Evolutionary conservation across 306 rosid species (phyloP), one percentile per base, ranked within the genome.

Genomic region (Datisca glomerata): DNA sequence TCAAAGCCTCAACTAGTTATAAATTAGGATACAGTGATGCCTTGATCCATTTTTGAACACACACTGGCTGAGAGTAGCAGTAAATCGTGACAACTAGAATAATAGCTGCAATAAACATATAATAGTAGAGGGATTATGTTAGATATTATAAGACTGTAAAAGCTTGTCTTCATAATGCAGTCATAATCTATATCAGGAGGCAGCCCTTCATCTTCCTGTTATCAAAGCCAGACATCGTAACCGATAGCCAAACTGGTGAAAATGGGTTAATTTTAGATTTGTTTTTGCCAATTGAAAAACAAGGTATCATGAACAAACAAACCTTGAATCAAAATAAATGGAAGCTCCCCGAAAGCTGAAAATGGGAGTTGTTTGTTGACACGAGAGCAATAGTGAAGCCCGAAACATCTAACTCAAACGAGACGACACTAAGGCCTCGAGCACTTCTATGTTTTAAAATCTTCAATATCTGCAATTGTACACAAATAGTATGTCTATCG

Each of bases 291-390:
- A 6, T 4, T 25, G 4, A 28, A 6, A 12, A 28, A 5, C 12
- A 31, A 31, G n/a, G n/a, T 31, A 12, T 12, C 9, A 31, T 8
- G n/a, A 8, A 31, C n/a, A 5, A 47, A 41, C 43, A 21, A 51
- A 79, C 96, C 93, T 74, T 85, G 96, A 40, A 74, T 62, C 69
- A 76, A 65, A 49, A 85, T 86, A 63, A 85, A 85, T 34, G 76
- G 63, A 24, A 85, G 39, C 47, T 85, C 96, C 45, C 96, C 93
- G 20, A 64, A 80, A 41, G 93, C 96, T 1, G 96, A 85, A 58
- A 85, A 85, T 0, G 96, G 74, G 56, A 85, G 96, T 18, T 87
- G 85, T 38, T 78, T 72, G 75, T 74, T 68, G 49, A n/a, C n/a
- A n/a, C n/a, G n/a, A n/a, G n/a, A n/a, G n/a, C n/a, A n/a, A n/a